Percentiles rank a stretch among this genome's conserved stretches.
These are phyloP conservation scores for Talaromyces sp. DNA, from an alignment of 2,329 filamentous ascomycete genomes.

Conservation along the genomic window DNA sequence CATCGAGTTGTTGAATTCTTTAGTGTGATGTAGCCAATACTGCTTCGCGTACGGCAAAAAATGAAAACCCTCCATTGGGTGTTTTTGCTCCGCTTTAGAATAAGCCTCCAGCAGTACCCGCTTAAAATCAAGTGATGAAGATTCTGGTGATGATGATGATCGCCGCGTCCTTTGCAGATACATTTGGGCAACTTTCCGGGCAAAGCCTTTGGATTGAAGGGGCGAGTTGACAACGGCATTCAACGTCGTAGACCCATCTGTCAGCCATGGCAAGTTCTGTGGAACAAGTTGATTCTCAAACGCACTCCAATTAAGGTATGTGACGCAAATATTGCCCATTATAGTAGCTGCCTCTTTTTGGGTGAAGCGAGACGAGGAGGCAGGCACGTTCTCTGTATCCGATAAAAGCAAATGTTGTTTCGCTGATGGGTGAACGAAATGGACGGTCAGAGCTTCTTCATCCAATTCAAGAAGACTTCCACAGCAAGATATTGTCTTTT, in stretches of 20 bases:
- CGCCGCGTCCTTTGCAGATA: neutral
- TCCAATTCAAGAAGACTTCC: slow-evolving; percentile 2
- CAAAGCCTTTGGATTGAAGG: neutral
- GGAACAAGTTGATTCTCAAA: slow-evolving; percentile 2
- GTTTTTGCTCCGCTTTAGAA: neutral
- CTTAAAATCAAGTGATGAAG: neutral
- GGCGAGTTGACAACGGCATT: neutral
- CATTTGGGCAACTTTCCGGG: neutral
- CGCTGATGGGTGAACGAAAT: slow-evolving; percentile 4
- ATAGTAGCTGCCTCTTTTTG: neutral
- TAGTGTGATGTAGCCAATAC: neutral
- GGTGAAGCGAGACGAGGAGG: neutral
- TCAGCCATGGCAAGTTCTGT: neutral
- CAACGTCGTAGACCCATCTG: neutral
- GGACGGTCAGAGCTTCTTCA: slow-evolving; percentile 4
- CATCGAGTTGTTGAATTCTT: neutral
- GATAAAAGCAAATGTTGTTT: slow-evolving; percentile 1
- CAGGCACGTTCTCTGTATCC: neutral
- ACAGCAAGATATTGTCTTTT: neutral
- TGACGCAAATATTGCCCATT: slow-evolving; percentile 1
- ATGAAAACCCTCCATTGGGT: neutral
- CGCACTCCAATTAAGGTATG: slow-evolving; percentile 2
- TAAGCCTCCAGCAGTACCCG: neutral
- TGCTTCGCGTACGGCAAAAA: neutral
- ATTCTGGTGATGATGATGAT: neutral